These are phyloP conservation scores for Flaveria robusta DNA, from an alignment of 129 eudicot genomes.

Conservation along the genomic window DNA sequence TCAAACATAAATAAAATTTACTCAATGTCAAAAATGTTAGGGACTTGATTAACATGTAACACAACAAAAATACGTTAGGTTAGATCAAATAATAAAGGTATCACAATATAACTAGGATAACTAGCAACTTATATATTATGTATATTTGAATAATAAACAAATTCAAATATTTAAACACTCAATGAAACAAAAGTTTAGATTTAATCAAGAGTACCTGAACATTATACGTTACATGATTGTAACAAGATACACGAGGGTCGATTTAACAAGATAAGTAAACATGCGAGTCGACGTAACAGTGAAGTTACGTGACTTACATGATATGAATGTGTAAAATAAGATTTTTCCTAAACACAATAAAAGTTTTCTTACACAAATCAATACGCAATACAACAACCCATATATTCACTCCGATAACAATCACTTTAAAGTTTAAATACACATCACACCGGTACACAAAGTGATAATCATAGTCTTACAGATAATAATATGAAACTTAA, in stretches of 20 bases:
- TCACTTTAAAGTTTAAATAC: slow-evolving; percentile 11
- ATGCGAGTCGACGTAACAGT: background rate
- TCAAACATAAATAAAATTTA: background rate
- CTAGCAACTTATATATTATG: no score
- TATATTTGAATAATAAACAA: background rate
- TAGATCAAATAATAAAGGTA: no score
- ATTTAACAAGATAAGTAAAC: background rate
- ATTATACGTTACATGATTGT: background rate
- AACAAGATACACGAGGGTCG: background rate
- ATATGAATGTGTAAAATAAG: background rate
- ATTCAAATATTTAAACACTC: background rate
- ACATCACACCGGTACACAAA: slow-evolving; percentile 19
- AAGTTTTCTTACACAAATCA: background rate
- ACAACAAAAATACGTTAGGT: background rate
- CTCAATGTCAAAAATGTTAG: background rate
- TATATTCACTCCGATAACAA: slow-evolving; percentile 6
- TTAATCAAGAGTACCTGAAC: background rate
- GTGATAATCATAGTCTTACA: background rate
- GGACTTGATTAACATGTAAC: background rate
- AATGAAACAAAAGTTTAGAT: no score
- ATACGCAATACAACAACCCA: slow-evolving; percentile 2
- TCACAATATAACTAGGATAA: background rate
- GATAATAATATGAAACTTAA: background rate
- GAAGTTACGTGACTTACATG: background rate
- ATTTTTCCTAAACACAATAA: background rate